phyloP scores from a whole-genome alignment of 2,329 filamentous ascomycete genomes.

The Xylariales sp. region DNA sequence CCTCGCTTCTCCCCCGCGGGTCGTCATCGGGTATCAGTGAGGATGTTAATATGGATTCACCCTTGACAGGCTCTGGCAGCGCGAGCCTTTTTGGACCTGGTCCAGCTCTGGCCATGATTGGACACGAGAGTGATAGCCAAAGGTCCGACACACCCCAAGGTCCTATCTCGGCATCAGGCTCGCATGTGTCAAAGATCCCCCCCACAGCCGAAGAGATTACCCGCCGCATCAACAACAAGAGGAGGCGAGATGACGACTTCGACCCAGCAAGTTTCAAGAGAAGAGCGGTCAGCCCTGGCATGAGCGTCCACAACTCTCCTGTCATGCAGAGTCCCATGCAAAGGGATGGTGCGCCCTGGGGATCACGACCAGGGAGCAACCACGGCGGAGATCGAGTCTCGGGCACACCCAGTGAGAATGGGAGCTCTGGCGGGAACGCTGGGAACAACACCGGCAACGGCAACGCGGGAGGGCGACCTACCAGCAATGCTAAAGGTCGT shows the following conservation, averaged over 20 bases:
- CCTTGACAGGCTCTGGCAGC: conserved; percentile 35
- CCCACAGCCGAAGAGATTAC: conserved; percentile 71
- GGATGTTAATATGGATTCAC: conserved; percentile 70
- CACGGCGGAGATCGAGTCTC: conserved; percentile 44
- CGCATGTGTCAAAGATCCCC: conserved; percentile 32
- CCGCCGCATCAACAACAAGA: conserved; percentile 73
- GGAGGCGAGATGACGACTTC: conserved; percentile 87
- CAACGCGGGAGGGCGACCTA: conserved; percentile 33
- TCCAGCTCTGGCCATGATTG: conserved; percentile 29
- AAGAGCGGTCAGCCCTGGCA: conserved; percentile 83
- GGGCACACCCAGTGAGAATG: conserved; percentile 47
- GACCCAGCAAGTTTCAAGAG: conserved; percentile 86
- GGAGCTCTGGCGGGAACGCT: conserved; percentile 30
- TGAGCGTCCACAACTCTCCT: conserved; percentile 88
- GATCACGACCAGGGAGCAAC: conserved; percentile 63
- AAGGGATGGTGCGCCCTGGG: conserved; percentile 66
- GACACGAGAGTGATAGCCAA: conserved; percentile 19
- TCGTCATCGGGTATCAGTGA: conserved; percentile 62
- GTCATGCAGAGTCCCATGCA: conserved; percentile 81
- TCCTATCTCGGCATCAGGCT: conserved; percentile 22
- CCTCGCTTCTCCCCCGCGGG: conserved; percentile 56
- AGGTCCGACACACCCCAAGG: conserved; percentile 33
- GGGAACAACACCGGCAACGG: conserved; percentile 12
- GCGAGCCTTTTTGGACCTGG: conserved; percentile 23
- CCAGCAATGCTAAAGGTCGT: conserved; percentile 51